phyloP scores from a whole-genome alignment of 2,329 filamentous ascomycete genomes.

The Diplodia intermedia region DNA sequence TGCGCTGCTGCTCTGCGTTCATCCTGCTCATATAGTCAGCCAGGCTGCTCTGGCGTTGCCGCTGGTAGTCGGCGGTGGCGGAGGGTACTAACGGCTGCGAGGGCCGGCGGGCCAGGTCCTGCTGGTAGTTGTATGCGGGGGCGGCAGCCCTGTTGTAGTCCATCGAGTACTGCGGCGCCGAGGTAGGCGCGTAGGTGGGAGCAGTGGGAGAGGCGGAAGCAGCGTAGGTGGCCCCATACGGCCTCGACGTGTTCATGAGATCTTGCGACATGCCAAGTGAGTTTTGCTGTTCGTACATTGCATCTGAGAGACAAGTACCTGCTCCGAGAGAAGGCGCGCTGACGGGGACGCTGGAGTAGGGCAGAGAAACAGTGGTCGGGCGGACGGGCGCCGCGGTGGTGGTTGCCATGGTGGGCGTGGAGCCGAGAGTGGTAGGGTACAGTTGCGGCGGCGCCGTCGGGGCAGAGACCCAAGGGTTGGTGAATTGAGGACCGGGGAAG shows the following conservation, averaged over 20 bases:
- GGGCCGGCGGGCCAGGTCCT: slow-evolving; percentile 68
- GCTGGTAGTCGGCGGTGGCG: slow-evolving; percentile 53
- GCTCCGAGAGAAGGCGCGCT: slow-evolving; percentile 70
- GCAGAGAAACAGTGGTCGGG: slow-evolving; percentile 69
- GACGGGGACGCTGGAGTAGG: slow-evolving; percentile 76
- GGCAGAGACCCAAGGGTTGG: slow-evolving; percentile 82
- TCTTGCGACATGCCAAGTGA: slow-evolving; percentile 78
- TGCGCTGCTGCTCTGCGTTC: slow-evolving; percentile 63
- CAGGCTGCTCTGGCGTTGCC: slow-evolving; percentile 65
- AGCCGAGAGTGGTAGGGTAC: slow-evolving; percentile 70
- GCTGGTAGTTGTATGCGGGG: slow-evolving; percentile 64
- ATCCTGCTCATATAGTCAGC: slow-evolving; percentile 69
- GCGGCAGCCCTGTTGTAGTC: slow-evolving; percentile 64
- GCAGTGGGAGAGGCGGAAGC: slow-evolving; percentile 71
- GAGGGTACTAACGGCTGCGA: slow-evolving; percentile 82
- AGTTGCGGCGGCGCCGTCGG: slow-evolving; percentile 64
- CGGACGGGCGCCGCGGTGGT: slow-evolving; percentile 64
- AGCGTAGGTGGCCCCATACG: slow-evolving; percentile 71
- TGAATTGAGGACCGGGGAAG: slow-evolving; percentile 76
- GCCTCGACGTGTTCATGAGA: slow-evolving; percentile 72
- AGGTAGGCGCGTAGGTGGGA: slow-evolving; percentile 70
- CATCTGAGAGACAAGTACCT: slow-evolving; percentile 70
- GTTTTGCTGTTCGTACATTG: slow-evolving; percentile 67
- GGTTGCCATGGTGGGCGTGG: slow-evolving; percentile 63
- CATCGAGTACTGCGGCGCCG: slow-evolving; percentile 75